These are phyloP conservation scores for Cladosporium cucumerinum DNA, from an alignment of 2,329 filamentous ascomycete genomes.

Conservation along the genomic window DNA sequence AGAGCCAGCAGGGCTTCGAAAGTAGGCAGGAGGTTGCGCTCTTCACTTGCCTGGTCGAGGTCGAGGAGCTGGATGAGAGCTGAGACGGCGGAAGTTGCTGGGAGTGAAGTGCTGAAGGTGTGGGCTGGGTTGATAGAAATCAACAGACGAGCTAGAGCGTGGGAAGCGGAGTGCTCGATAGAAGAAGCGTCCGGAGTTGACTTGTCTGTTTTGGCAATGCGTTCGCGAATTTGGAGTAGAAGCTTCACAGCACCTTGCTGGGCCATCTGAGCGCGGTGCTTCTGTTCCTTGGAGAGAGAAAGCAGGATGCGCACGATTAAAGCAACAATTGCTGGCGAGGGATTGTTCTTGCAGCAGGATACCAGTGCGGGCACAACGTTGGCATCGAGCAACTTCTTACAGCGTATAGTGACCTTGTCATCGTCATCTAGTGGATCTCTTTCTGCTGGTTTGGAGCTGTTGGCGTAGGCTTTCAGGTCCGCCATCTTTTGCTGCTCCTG, in stretches of 20 bases:
- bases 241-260: constrained; percentile 93
- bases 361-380: constrained; percentile 75
- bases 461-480: constrained; percentile 91
- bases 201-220: constrained; percentile 52
- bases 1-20: constrained; percentile 90
- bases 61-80: constrained; percentile 73
- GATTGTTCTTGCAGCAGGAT: constrained; percentile 40
- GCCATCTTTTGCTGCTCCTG: constrained; percentile 91
- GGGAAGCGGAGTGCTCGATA: constrained; percentile 32
- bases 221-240: constrained; percentile 66
- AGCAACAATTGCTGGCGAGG: constrained; percentile 64
- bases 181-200: constrained; percentile 28
- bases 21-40: constrained; percentile 75
- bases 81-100: constrained; percentile 72
- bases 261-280: constrained; percentile 72
- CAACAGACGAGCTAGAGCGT: constrained; percentile 59
- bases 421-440: constrained; percentile 72
- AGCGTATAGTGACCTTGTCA: constrained; percentile 70
- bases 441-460: constrained; percentile 64
- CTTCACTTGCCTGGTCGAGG: constrained; percentile 54
- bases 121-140: constrained; percentile 59
- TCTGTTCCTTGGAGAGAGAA: constrained; percentile 70
- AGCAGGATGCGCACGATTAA: constrained; percentile 75
- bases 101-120: constrained; percentile 75
- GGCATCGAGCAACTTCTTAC: constrained; percentile 73